These are phyloP conservation scores for Primulina tabacum DNA, from an alignment of 257 asterid genomes.

Conservation along the genomic window DNA sequence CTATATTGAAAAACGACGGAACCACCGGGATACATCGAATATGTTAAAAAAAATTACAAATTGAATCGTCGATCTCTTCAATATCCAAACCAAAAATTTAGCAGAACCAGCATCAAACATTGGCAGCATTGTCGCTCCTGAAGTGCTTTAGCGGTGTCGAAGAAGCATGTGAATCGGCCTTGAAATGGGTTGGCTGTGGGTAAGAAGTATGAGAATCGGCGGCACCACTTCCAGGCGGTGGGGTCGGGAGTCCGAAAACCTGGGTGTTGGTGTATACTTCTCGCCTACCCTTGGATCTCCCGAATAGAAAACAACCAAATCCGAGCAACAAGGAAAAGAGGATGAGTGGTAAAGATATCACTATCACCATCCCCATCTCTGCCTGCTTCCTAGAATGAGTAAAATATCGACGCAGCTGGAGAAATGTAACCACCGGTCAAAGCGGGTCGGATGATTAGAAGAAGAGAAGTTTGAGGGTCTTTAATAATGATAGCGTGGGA, in stretches of 20 bases:
- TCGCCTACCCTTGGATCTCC: constrained; percentile 77
- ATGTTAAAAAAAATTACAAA: no score
- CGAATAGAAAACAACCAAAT: constrained; percentile 76
- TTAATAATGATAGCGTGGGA: not conserved
- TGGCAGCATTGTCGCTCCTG: constrained; percentile 26
- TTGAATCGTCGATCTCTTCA: no score
- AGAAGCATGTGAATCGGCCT: constrained; percentile 21
- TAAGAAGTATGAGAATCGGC: constrained; percentile 20
- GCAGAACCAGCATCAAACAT: constrained; percentile 30
- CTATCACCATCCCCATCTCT: constrained; percentile 83
- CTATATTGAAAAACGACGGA: no score
- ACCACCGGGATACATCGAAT: no score
- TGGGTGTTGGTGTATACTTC: constrained; percentile 65
- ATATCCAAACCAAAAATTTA: not conserved
- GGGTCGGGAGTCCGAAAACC: constrained; percentile 68
- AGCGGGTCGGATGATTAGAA: not conserved
- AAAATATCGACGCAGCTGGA: no score
- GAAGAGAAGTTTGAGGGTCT: not conserved
- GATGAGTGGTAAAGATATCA: constrained; percentile 72
- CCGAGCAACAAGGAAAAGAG: constrained; percentile 66
- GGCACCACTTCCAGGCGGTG: constrained; percentile 52
- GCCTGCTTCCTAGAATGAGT: not conserved
- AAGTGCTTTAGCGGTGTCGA: not conserved
- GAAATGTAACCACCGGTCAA: no score
- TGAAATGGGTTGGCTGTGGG: constrained; percentile 36